Evolutionary conservation across 495 filamentous ascomycete genomes (phyloP).

Genomic region (Aspergillus kassunensis): DNA sequence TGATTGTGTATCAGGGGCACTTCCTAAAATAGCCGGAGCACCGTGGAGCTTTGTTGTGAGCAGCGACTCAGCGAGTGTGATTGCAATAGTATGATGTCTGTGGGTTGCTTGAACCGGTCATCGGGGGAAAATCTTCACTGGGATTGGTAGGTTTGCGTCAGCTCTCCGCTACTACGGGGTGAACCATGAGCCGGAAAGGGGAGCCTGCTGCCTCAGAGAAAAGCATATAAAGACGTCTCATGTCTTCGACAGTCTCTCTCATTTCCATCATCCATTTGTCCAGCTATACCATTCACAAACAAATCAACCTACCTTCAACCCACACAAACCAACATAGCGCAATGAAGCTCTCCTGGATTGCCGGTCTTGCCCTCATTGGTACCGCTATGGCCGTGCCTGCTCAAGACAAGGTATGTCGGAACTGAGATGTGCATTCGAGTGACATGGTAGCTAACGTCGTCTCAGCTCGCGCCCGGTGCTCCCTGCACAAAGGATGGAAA

Average conservation of each 20-base stretch:
- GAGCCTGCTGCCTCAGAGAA: no score
- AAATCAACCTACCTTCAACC: neutral
- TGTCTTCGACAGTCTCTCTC: neutral
- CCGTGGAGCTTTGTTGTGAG: no score
- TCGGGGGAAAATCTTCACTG: no score
- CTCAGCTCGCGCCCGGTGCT: conserved; percentile 2
- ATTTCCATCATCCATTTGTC: neutral
- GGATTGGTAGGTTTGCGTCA: no score
- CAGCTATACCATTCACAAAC: neutral
- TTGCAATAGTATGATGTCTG: no score
- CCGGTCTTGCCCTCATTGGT: conserved; percentile 8
- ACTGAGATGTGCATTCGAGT: neutral
- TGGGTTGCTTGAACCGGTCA: no score
- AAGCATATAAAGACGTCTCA: no score
- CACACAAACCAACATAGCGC: neutral
- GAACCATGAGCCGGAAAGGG: no score
- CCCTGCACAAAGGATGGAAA: conserved; percentile 6
- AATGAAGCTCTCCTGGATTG: conserved; percentile 9
- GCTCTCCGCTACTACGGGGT: no score
- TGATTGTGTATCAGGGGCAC: no score
- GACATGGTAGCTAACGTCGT: neutral
- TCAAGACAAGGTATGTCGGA: neutral
- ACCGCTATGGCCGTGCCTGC: conserved; percentile 7
- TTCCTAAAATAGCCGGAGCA: no score
- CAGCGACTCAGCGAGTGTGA: no score